phyloP scores from a whole-genome alignment of 768 basidiomycete genomes.

The Xanthoconium stramineum region DNA sequence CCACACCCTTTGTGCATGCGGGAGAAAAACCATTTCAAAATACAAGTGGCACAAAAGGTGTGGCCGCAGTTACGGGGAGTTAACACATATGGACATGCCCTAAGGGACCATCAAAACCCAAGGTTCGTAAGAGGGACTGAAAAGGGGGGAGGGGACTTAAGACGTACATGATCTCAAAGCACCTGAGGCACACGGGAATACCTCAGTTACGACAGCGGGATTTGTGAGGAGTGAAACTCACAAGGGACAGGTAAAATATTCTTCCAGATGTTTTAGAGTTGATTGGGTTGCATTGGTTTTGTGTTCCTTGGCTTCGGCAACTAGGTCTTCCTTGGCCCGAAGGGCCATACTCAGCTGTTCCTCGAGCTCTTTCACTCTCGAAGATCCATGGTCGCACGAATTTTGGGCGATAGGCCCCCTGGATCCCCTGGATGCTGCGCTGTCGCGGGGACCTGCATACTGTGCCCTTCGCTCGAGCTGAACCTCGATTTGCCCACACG shows the following conservation, averaged over 20 bases:
- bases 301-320: slow-evolving; percentile 38
- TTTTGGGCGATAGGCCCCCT: background rate
- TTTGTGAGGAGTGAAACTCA: slow-evolving; percentile 33
- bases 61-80: slow-evolving; percentile 60
- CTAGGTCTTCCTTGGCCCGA: slow-evolving; percentile 42
- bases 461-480: background rate
- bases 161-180: slow-evolving; percentile 56
- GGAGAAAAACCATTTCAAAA: slow-evolving; percentile 68
- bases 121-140: slow-evolving; percentile 1
- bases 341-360: slow-evolving; percentile 38
- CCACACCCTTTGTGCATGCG: slow-evolving; percentile 61
- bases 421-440: background rate
- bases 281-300: slow-evolving; percentile 32
- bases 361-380: slow-evolving; percentile 41
- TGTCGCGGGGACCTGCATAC: background rate
- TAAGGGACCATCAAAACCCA: slow-evolving; percentile 9
- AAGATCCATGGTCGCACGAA: slow-evolving; percentile 34
- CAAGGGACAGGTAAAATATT: slow-evolving; percentile 64
- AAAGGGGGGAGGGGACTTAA: background rate
- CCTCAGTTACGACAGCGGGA: slow-evolving; percentile 10
- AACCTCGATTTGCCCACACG: slow-evolving; percentile 12
- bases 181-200: slow-evolving; percentile 36
- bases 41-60: slow-evolving; percentile 64
- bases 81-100: slow-evolving; percentile 55
- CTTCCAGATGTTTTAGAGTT: slow-evolving; percentile 53